Evolutionary conservation across 495 filamentous ascomycete species (phyloP), one percentile per base, ranked within the genome.

Genomic region (Monascus purpureus): DNA sequence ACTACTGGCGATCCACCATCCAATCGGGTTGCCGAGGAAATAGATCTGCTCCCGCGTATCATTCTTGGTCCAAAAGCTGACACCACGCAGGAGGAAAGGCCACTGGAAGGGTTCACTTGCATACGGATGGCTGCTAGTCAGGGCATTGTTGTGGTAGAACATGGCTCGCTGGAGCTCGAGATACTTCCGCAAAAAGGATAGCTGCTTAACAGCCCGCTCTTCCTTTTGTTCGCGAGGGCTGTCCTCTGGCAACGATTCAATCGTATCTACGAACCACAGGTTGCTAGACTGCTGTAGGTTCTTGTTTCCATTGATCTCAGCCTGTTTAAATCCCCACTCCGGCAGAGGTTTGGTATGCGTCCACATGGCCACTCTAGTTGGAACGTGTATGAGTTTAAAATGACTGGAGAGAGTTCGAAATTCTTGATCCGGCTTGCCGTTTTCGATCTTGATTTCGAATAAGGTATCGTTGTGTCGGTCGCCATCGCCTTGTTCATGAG

Each of bases 221-320:
- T 80, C 68, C 55, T 74, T 85, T 23, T 65, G 49, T 36, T 80
- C 67, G 31, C 90, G 84, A 3, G 67, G 65, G 38, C 65, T 69
- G 44, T 84, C 77, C 13, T 58, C 61, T 2, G 74, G 63, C 28
- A 96, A 57, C 8, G 80, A 85, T 8, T 84, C 77, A 32, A 96
- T 83, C 39, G 88, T 82, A 35, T 97, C 90, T 6, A 85, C 78
- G 42, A 76, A 81, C 90, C 90, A 97, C 41, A 93, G 65, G 50
- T 97, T 97, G 53, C 84, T 93, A 48, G 73, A 70, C 45, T 93
- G 83, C 27, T 73, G 65, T 30, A 92, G 58, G 55, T 94, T 93
- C 73, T 97, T 97, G 72, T 97, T 97, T 32, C 90, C 90, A 52
- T 97, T 97, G 64, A 97, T 95, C 53, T 97, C 90, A 40, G 92